Conservation (phyloP, 202 grass and related monocot genomes). For the Saccharum hybrid region DNA sequence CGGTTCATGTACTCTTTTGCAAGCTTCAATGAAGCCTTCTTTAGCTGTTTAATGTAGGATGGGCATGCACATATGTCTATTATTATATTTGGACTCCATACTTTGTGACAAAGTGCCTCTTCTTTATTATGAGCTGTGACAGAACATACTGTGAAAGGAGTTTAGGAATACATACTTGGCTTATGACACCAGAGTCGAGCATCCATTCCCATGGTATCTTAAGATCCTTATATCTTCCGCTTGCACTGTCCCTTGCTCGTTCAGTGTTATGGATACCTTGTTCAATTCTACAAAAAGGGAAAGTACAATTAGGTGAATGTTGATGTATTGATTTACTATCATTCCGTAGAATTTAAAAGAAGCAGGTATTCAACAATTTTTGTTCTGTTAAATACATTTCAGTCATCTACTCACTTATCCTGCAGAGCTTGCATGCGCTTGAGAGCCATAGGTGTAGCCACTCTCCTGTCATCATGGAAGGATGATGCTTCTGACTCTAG, state of each 20-base stretch:
- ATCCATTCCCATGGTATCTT: conserved; percentile 99
- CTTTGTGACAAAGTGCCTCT: conserved; percentile 2
- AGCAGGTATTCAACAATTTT: neutral
- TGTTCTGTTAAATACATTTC: conserved; percentile 36
- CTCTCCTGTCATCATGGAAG: conserved; percentile 80
- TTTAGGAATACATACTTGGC: conserved; percentile 61
- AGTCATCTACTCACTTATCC: conserved; percentile 76
- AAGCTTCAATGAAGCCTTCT: conserved; percentile 84
- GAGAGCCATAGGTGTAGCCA: conserved; percentile 61
- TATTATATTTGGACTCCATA: conserved; percentile 10
- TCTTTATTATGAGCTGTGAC: conserved; percentile 8
- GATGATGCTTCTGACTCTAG: conserved; percentile 75
- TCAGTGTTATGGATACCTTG: conserved; percentile 82
- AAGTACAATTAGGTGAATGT: conserved; percentile 31
- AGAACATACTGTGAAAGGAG: conserved; percentile 14
- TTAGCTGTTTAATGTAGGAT: conserved; percentile 72
- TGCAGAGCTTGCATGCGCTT: conserved; percentile 87
- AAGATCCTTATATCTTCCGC: conserved; percentile 81
- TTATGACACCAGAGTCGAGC: conserved; percentile 85
- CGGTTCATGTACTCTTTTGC: conserved; percentile 89
- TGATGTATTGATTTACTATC: conserved; percentile 20
- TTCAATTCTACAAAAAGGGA: conserved; percentile 75
- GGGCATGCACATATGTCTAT: conserved; percentile 29
- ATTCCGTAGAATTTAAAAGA: conserved; percentile 3
- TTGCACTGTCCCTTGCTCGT: conserved; percentile 78